Conservation (phyloP, 176 grass and related monocot genomes). For the Microstegium vimineum region DNA sequence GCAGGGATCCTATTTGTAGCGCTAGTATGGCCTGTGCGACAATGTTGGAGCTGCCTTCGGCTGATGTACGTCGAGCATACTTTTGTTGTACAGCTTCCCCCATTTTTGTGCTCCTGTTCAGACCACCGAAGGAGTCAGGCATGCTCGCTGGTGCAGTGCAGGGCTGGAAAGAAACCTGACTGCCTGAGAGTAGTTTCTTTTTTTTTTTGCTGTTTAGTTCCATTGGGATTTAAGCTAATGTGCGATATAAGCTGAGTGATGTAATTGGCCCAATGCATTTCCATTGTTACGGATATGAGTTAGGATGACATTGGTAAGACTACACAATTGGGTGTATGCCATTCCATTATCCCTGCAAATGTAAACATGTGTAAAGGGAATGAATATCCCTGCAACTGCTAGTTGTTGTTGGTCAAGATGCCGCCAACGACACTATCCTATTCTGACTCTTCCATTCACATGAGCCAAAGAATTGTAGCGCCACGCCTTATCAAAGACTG, state of each 20-base stretch:
- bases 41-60: not conserved
- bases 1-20: not conserved
- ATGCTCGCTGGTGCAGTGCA: not conserved
- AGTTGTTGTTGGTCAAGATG: not conserved
- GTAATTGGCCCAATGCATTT: constrained; percentile 27
- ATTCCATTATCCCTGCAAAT: not conserved
- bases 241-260: not conserved
- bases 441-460: no score
- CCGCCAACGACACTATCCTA: not conserved
- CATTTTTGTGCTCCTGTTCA: constrained; percentile 17
- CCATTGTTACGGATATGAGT: constrained; percentile 15
- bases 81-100: constrained; percentile 32
- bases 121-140: not conserved
- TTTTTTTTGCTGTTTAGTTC: constrained; percentile 12
- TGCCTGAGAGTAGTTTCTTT: not conserved
- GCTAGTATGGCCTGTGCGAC: constrained; percentile 2
- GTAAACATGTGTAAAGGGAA: not conserved
- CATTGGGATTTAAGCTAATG: not conserved
- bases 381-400: not conserved
- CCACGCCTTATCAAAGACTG: no score
- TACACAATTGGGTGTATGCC: not conserved
- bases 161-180: not conserved
- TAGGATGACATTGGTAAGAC: not conserved
- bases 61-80: constrained; percentile 16
- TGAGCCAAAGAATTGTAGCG: no score